phyloP scores from a whole-genome alignment of 208 protist species.

The Dictyostelium gargantuum region DNA sequence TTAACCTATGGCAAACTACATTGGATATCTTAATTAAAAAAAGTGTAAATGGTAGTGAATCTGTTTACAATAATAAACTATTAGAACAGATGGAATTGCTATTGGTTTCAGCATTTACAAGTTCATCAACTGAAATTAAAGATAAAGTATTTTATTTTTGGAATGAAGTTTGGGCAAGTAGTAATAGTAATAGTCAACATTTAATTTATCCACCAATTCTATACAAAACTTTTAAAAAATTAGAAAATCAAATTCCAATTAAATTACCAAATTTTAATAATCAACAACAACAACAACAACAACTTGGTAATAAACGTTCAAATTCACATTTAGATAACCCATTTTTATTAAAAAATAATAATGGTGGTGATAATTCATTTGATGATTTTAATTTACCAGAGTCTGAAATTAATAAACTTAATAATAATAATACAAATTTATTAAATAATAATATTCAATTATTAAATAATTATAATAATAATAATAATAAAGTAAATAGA shows the following conservation, averaged over 20 bases:
- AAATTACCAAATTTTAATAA: conserved; percentile 1
- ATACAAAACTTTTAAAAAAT: neutral
- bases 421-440: neutral
- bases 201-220: neutral
- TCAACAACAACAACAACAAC: neutral
- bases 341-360: neutral
- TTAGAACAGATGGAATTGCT: neutral
- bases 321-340: neutral
- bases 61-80: neutral
- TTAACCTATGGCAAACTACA: neutral
- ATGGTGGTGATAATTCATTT: neutral
- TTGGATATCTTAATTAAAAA: neutral
- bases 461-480: too few species aligned
- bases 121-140: neutral
- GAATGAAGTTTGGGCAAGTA: neutral
- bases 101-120: neutral
- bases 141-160: conserved; percentile 9
- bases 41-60: neutral
- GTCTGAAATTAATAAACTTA: neutral
- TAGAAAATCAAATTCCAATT: neutral
- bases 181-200: neutral
- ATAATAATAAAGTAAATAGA: neutral
- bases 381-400: neutral
- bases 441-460: neutral
- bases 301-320: neutral